Conservation (phyloP, 441 rosid species). For the Croton setiger region DNA sequence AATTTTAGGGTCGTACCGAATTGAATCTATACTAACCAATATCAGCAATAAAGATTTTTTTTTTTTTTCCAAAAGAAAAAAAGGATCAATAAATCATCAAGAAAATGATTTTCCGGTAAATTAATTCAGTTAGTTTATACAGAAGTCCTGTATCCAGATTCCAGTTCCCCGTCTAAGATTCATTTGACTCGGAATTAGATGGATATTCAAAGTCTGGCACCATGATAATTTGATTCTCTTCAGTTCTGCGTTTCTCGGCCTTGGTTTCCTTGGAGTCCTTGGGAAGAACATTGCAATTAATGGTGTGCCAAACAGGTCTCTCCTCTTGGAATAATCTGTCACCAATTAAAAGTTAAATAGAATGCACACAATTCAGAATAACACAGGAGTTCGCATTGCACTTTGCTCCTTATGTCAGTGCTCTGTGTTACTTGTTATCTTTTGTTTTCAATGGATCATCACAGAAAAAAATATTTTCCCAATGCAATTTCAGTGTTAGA, state of each 20-base stretch:
- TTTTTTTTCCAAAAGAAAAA: background rate
- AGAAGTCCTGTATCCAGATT: background rate
- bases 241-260: constrained; percentile 32
- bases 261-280: constrained; percentile 39
- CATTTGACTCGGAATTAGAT: constrained; percentile 25
- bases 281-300: constrained; percentile 68
- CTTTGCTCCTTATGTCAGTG: background rate
- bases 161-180: constrained; percentile 10
- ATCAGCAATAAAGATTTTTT: too few species aligned
- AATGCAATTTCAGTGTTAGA: background rate
- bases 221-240: constrained; percentile 40
- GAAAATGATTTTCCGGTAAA: background rate
- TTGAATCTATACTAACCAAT: too few species aligned
- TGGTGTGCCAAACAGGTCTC: constrained; percentile 84
- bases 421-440: background rate
- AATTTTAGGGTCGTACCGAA: too few species aligned
- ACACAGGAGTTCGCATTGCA: background rate
- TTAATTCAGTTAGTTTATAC: constrained; percentile 1
- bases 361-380: background rate
- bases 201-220: constrained; percentile 36
- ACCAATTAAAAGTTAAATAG: background rate
- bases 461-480: background rate
- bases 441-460: background rate
- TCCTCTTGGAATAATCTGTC: constrained; percentile 85
- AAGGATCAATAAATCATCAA: background rate